A percentile compares a stretch with the other conserved stretches of the same genome.
Conservation (phyloP, 306 rosid species). For the Cucumis hystrix region DNA sequence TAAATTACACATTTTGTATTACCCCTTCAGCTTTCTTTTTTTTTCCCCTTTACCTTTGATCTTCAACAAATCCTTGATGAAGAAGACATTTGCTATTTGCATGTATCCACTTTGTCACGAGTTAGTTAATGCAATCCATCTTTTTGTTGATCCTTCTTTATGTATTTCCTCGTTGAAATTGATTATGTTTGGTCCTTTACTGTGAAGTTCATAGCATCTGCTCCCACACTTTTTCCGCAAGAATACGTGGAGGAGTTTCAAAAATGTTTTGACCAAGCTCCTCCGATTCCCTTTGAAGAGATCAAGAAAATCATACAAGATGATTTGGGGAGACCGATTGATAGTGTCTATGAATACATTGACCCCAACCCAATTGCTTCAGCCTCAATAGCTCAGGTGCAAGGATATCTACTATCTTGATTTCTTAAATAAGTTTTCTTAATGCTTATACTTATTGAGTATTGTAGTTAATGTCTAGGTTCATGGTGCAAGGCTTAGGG, state of each 20-base stretch:
- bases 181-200: constrained; percentile 17
- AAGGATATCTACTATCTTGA: constrained; percentile 9
- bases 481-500: constrained; percentile 86
- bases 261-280: constrained; percentile 88
- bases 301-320: constrained; percentile 55
- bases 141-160: constrained; percentile 1
- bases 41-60: background rate
- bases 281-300: constrained; percentile 64
- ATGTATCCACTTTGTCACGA: background rate
- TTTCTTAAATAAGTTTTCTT: background rate
- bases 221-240: constrained; percentile 85
- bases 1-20: background rate
- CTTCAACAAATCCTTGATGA: background rate
- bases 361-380: constrained; percentile 86
- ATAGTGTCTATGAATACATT: constrained; percentile 68
- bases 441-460: constrained; percentile 10
- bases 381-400: constrained; percentile 92
- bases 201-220: constrained; percentile 77
- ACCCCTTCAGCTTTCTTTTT: background rate
- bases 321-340: constrained; percentile 78
- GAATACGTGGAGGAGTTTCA: constrained; percentile 96
- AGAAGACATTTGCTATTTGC: background rate
- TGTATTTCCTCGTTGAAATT: constrained; percentile 12
- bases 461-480: constrained; percentile 37
- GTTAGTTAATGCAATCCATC: background rate